These are phyloP conservation scores for Irpex sp. DNA, from an alignment of 1,284 basidiomycete species.

Conservation along the genomic window DNA sequence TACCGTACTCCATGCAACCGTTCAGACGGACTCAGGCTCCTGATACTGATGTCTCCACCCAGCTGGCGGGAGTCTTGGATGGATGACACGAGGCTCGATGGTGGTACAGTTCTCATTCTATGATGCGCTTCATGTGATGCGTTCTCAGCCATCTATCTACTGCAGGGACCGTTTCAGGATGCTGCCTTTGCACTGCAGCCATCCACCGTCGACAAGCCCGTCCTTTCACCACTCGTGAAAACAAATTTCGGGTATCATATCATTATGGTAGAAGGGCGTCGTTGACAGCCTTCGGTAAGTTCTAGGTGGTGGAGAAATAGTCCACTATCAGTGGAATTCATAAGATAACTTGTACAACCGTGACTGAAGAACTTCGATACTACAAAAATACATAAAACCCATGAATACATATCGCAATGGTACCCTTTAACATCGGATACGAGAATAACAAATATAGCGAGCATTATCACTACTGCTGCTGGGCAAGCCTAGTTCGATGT, in stretches of 20 bases:
- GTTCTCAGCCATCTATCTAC: not conserved
- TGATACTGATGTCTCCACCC: not conserved
- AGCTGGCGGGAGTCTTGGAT: conserved; percentile 82
- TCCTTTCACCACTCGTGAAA: conserved; percentile 69
- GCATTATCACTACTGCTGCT: conserved; percentile 10
- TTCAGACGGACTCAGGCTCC: not conserved
- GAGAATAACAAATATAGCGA: not conserved
- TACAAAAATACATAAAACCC: not conserved
- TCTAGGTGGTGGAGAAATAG: too few relatives aligned
- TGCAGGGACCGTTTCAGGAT: conserved; percentile 63
- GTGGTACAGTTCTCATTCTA: conserved; percentile 37
- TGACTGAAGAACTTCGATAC: not conserved
- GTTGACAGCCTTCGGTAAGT: conserved; percentile 33
- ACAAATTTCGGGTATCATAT: conserved; percentile 85
- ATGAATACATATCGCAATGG: too few relatives aligned
- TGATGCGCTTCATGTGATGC: not conserved
- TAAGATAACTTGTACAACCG: not conserved
- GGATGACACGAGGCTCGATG: conserved; percentile 83
- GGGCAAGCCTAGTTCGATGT: conserved; percentile 21
- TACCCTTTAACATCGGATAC: too few relatives aligned
- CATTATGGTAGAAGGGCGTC: conserved; percentile 82
- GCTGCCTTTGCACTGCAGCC: conserved; percentile 76
- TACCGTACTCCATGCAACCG: conserved; percentile 24
- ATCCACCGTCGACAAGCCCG: conserved; percentile 75
- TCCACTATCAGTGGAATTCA: not conserved